Conservation (phyloP, 169 alveolate species). For the Plasmodium adleri region DNA sequence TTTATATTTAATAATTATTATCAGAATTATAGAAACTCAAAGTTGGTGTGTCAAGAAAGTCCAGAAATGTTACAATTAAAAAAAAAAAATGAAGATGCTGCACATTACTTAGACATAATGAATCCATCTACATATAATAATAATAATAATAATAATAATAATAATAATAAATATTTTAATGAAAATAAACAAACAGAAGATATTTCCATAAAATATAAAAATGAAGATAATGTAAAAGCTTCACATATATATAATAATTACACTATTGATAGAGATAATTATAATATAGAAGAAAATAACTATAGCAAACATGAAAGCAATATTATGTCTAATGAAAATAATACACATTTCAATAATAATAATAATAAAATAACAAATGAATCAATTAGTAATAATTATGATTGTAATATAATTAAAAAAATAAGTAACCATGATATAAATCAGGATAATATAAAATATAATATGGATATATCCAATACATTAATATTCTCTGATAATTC, state of each 20-base stretch:
- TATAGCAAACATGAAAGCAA: background rate
- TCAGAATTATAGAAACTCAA: too few species aligned
- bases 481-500: constrained; percentile 34
- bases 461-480: constrained; percentile 5
- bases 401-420: constrained; percentile 37
- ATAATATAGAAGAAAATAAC: constrained; percentile 2
- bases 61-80: too few species aligned
- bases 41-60: too few species aligned
- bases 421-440: constrained; percentile 19
- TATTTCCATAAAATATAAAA: background rate
- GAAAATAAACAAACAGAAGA: too few species aligned
- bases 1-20: constrained; percentile 13
- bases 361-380: background rate
- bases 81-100: too few species aligned
- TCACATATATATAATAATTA: background rate
- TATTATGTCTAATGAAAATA: background rate
- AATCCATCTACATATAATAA: too few species aligned
- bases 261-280: background rate
- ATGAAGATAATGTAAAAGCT: background rate
- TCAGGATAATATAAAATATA: constrained; percentile 20
- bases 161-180: too few species aligned
- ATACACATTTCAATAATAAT: background rate
- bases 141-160: too few species aligned
- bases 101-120: too few species aligned
- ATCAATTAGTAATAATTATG: background rate